These are phyloP conservation scores for Alternaria sp. DNA, from an alignment of 2,329 filamentous ascomycete species.

Conservation along the genomic window DNA sequence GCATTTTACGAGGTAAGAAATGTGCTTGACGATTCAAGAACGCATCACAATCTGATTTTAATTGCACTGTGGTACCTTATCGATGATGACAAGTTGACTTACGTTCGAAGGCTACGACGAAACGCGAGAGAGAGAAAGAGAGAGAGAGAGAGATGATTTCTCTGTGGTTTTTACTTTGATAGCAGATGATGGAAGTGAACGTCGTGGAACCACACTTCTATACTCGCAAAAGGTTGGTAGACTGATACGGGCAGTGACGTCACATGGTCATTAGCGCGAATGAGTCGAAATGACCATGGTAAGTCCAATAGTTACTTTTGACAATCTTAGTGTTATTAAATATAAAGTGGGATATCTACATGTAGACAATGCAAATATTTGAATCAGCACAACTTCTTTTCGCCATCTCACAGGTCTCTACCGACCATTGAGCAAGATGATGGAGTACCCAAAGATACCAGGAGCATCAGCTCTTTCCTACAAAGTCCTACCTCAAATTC, in stretches of 20 bases:
- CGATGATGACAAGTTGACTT: too few relatives aligned
- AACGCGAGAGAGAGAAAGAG: too few relatives aligned
- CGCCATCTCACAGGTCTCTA: background rate
- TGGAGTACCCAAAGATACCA: background rate
- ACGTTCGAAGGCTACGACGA: too few relatives aligned
- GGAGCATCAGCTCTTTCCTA: background rate
- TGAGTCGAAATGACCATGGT: conserved; percentile 10
- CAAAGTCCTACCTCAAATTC: background rate
- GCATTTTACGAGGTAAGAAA: too few relatives aligned
- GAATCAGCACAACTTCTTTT: background rate
- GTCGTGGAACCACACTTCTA: background rate
- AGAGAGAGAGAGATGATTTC: too few relatives aligned
- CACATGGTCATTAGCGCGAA: background rate
- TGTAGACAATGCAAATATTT: background rate
- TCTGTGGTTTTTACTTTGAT: too few relatives aligned
- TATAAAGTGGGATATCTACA: background rate
- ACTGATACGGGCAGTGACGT: background rate
- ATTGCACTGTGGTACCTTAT: too few relatives aligned
- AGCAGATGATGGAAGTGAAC: too few relatives aligned
- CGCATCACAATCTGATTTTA: too few relatives aligned
- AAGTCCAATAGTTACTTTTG: background rate
- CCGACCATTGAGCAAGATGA: background rate
- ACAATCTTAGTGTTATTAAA: background rate
- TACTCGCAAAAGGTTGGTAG: background rate
- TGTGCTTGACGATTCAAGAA: too few relatives aligned